Conservation (phyloP, 306 rosid genomes). For the Trifolium pratense region DNA sequence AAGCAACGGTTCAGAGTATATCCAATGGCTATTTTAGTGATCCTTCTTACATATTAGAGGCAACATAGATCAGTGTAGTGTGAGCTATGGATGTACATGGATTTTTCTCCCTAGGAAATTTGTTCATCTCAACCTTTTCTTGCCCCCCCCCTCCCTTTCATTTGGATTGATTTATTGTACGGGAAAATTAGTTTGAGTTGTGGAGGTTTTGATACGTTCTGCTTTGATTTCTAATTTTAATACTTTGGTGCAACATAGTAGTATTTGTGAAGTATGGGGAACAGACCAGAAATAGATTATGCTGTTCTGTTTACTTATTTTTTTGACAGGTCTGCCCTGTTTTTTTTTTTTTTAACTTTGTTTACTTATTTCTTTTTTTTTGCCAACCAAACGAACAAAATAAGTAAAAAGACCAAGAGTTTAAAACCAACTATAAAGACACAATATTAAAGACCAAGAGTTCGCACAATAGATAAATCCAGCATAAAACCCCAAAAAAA, state of each 20-base stretch:
- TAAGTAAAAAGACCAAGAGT: too few species aligned
- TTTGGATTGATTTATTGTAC: conserved; percentile 19
- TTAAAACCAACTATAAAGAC: too few species aligned
- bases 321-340: too few species aligned
- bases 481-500: not conserved
- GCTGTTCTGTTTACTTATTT: not conserved
- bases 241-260: conserved; percentile 8
- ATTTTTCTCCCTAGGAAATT: conserved; percentile 15
- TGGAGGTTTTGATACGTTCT: conserved; percentile 4
- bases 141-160: not conserved
- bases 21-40: conserved; percentile 22
- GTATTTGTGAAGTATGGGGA: not conserved
- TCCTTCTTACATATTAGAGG: conserved; percentile 14
- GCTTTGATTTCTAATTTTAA: conserved; percentile 21
- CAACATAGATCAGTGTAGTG: not conserved
- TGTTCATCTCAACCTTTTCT: conserved; percentile 3
- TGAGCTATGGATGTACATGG: not conserved
- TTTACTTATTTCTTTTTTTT: too few species aligned
- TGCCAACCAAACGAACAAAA: not conserved
- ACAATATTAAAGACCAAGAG: conserved; percentile 9
- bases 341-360: too few species aligned
- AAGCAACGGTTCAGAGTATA: not conserved
- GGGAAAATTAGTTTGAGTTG: not conserved
- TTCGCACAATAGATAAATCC: conserved; percentile 33
- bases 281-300: conserved; percentile 24